Percentiles rank a stretch among this genome's conserved stretches.
phyloP scores from a whole-genome alignment of 2,329 filamentous ascomycete species.

The Fusarium vanettenii region DNA sequence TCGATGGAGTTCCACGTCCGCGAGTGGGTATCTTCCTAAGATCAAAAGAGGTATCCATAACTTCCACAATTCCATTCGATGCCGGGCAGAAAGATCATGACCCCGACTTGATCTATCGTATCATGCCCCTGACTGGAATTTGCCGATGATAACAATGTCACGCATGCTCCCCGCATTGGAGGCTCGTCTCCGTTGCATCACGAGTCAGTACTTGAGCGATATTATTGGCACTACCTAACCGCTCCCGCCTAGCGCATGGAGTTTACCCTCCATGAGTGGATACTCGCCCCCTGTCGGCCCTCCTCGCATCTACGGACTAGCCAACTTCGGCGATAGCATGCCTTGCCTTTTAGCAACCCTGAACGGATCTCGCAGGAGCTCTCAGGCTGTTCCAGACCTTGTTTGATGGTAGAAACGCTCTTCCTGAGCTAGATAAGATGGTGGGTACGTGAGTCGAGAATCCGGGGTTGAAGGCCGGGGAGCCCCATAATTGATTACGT shows the following conservation, averaged over 20 bases:
- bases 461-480: background rate
- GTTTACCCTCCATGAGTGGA: background rate
- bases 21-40: background rate
- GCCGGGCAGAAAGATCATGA: background rate
- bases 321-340: background rate
- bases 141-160: background rate
- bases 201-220: background rate
- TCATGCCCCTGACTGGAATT: background rate
- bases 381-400: background rate
- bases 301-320: background rate
- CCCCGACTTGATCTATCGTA: background rate
- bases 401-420: background rate
- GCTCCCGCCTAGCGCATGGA: background rate
- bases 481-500: background rate
- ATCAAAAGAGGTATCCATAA: background rate
- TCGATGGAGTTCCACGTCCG: background rate
- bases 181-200: background rate
- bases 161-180: background rate
- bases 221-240: background rate
- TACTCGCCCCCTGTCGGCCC: background rate
- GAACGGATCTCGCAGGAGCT: background rate
- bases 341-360: background rate
- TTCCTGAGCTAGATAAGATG: background rate
- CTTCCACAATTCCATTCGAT: background rate
- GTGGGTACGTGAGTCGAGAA: background rate